Base-by-base conservation (phyloP, 768 basidiomycete species). In the Psilocybe tampanensis region DNA sequence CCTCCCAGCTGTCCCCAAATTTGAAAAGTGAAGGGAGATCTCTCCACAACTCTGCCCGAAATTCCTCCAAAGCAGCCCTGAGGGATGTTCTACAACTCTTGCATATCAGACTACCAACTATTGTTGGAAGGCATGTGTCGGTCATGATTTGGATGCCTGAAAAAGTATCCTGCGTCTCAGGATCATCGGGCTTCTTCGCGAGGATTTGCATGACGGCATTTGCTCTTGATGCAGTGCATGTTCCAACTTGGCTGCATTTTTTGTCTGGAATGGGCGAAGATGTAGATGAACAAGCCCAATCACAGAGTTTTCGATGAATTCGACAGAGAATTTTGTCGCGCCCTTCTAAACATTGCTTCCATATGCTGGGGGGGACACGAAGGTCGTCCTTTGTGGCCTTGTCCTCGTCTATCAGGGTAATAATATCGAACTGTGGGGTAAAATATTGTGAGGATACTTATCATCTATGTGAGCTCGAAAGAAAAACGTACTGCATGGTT, bases 1-100 rank as follows among this genome's bases (percentile, higher is more conserved):
- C 51, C n/a, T 54, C 59, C 59, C 59, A 56, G 7, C 29, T 29
- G 29, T 50, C 45, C 2, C 39, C 24, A 29, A 61, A 48, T 8
- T 41, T 55, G 22, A 60, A 60, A 32, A 56, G 53, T 29, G 59
- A 48, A 3, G 59, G 59, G 12, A 60, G 51, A 8, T 44, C n/a
- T 1, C 26, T 21, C 59, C 59, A 60, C 18, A 56, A 21, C 12
- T 48, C 42, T 47, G n/a, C 45, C 18, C 55, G 59, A 4, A 43
- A 23, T 7, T 41, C 29, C 8, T 53, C 23, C 17, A 44, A 34
- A 2, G 17, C 11, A 8, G 8, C 9, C 12, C 22, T 1, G 18
- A 55, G 24, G 12, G 47, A 19, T n/a, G 9, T 6, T 1, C 8
- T n/a, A 17, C 58, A 60, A 12, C 8, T 12, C 15, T 15, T 1